A percentile compares a stretch with the other conserved stretches of the same genome.
phyloP scores from a whole-genome alignment of 1,139 yeast species.

The Kurtzmaniella quercitrusa region DNA sequence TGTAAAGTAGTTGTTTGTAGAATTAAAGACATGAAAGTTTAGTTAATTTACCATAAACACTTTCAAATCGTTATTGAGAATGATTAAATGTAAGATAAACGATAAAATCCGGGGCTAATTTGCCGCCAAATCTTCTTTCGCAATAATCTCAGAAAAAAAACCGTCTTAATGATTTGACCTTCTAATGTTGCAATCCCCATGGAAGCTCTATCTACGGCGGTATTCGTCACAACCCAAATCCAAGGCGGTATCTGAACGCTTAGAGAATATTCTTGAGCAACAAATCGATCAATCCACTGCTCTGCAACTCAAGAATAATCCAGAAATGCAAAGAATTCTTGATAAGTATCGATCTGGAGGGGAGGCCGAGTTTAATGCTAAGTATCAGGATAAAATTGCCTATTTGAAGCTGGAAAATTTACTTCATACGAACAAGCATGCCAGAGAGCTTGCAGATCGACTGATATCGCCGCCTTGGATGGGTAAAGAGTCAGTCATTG shows the following conservation, averaged over 20 bases:
- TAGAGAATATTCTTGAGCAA: conserved; percentile 27
- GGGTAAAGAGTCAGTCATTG: conserved; percentile 54
- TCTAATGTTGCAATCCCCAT: not conserved
- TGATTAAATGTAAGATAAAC: too few species aligned
- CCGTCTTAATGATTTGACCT: too few species aligned
- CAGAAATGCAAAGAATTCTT: conserved; percentile 14
- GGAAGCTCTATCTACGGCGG: not conserved
- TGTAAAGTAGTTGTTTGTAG: too few species aligned
- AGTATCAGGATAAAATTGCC: conserved; percentile 19
- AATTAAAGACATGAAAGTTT: too few species aligned
- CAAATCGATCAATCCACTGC: conserved; percentile 15
- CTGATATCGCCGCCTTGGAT: conserved; percentile 57
- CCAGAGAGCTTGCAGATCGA: conserved; percentile 47
- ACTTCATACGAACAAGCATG: conserved; percentile 39
- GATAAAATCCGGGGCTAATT: too few species aligned
- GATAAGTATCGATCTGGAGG: conserved; percentile 12
- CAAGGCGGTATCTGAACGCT: conserved; percentile 10
- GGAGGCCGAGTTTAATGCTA: conserved; percentile 12
- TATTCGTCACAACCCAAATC: not conserved
- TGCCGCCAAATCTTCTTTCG: too few species aligned
- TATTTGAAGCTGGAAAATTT: conserved; percentile 27
- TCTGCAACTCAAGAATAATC: conserved; percentile 17
- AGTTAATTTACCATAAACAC: too few species aligned
- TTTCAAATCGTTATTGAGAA: too few species aligned
- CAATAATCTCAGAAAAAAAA: too few species aligned